Percentiles rank a stretch among this genome's conserved stretches.
These are phyloP conservation scores for Fusarium brachygibbosum DNA, from an alignment of 2,329 filamentous ascomycete genomes.

Conservation along the genomic window DNA sequence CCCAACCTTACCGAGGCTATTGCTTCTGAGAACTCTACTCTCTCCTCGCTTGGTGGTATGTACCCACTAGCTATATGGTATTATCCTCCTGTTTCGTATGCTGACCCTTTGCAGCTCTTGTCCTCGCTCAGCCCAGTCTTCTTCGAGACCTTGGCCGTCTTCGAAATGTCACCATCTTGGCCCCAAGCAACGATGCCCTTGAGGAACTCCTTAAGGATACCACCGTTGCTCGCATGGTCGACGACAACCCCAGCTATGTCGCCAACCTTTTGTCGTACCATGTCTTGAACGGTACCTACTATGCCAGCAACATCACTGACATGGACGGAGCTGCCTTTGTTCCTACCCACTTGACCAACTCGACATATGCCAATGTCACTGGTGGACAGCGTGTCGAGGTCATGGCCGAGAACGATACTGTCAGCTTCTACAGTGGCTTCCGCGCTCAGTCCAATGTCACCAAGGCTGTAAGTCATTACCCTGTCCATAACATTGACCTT, in stretches of 20 bases:
- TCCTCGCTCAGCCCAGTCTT: constrained; percentile 45
- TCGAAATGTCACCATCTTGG: constrained; percentile 60
- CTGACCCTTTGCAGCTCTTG: constrained; percentile 41
- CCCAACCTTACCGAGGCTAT: constrained; percentile 45
- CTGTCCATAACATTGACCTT: neutral
- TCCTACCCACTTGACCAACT: constrained; percentile 59
- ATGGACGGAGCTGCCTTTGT: constrained; percentile 52
- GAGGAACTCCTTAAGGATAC: constrained; percentile 62
- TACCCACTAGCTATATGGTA: neutral
- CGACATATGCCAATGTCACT: constrained; percentile 58
- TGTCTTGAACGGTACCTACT: constrained; percentile 63
- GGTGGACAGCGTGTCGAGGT: constrained; percentile 60
- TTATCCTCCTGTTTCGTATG: neutral
- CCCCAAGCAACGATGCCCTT: constrained; percentile 68
- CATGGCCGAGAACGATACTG: constrained; percentile 57
- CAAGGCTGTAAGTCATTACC: constrained; percentile 45
- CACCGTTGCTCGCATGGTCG: constrained; percentile 56
- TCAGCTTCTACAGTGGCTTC: constrained; percentile 62
- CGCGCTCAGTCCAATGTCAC: constrained; percentile 56
- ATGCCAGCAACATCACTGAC: constrained; percentile 51
- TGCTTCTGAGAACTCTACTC: constrained; percentile 46
- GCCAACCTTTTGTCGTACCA: constrained; percentile 68
- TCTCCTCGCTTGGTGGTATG: constrained; percentile 46
- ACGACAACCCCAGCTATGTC: constrained; percentile 57
- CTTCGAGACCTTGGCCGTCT: constrained; percentile 29